phyloP scores from a whole-genome alignment of 2,329 filamentous ascomycete species.

The Sporothrix protearum region DNA sequence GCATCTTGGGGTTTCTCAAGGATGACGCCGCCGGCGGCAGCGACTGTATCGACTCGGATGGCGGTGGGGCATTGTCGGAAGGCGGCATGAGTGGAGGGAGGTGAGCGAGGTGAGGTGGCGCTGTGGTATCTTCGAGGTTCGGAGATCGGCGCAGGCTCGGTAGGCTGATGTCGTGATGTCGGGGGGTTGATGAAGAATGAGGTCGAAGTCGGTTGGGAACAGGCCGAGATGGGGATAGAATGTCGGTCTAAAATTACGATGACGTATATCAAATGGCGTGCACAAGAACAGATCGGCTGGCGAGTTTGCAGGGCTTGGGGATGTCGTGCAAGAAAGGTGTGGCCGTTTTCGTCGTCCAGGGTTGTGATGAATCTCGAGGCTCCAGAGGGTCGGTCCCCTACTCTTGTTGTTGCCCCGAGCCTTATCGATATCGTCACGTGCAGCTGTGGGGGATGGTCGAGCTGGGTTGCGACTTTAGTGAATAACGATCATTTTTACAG shows the following conservation, averaged over 20 bases:
- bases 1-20: slow-evolving; percentile 58
- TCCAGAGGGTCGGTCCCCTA: not conserved
- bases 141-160: not conserved
- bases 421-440: slow-evolving; percentile 23
- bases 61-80: slow-evolving; percentile 59
- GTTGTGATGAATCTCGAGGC: slow-evolving; percentile 4
- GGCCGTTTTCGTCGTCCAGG: not conserved
- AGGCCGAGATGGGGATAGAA: not conserved
- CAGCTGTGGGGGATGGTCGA: not conserved
- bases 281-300: not conserved
- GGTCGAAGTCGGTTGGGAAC: not conserved
- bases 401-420: not conserved
- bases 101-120: not conserved
- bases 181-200: not conserved
- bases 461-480: no score
- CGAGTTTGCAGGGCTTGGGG: not conserved
- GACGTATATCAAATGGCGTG: not conserved
- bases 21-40: slow-evolving; percentile 64
- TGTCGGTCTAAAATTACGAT: not conserved
- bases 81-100: slow-evolving; percentile 58
- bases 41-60: slow-evolving; percentile 65
- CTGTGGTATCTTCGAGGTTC: not conserved
- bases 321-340: not conserved
- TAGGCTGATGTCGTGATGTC: not conserved
- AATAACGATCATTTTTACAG: not conserved